phyloP scores from a whole-genome alignment of 1,284 basidiomycete species.

The Phylloboletellus chloephorus region DNA sequence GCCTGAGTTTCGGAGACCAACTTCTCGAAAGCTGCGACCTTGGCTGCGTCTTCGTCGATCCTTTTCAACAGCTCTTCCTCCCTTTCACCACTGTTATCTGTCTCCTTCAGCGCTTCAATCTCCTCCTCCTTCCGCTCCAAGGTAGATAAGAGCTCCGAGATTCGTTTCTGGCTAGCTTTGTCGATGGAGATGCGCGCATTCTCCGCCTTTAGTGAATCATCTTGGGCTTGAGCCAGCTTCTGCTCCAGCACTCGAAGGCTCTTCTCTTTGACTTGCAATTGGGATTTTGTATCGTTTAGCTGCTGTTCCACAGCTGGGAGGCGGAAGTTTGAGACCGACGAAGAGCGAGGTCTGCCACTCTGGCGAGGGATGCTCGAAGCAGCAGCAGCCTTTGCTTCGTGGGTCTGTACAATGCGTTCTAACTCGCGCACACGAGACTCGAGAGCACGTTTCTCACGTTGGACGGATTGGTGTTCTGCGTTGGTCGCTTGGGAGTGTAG shows the following conservation, averaged over 20 bases:
- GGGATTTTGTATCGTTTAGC: conserved; percentile 40
- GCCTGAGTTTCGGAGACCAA: conserved; percentile 39
- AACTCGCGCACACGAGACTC: conserved; percentile 54
- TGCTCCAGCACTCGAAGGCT: conserved; percentile 40
- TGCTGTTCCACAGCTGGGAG: conserved; percentile 52
- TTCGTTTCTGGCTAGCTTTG: conserved; percentile 37
- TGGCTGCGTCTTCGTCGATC: conserved; percentile 63
- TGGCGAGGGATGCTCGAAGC: conserved; percentile 29
- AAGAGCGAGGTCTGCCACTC: conserved; percentile 40
- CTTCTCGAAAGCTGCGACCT: conserved; percentile 48
- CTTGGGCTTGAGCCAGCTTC: conserved; percentile 45
- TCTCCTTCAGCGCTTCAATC: conserved; percentile 40
- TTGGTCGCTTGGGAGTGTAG: conserved; percentile 45
- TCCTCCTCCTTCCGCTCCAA: conserved; percentile 56
- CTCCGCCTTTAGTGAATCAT: conserved; percentile 45
- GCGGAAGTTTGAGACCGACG: conserved; percentile 46
- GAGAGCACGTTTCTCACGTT: conserved; percentile 50
- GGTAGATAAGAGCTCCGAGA: conserved; percentile 40
- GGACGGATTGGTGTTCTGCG: conserved; percentile 41
- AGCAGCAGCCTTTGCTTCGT: conserved; percentile 31
- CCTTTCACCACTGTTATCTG: conserved; percentile 35
- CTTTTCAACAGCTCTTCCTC: conserved; percentile 54
- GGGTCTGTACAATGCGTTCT: conserved; percentile 39
- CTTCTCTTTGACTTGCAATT: conserved; percentile 40
- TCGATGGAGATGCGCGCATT: conserved; percentile 58